Evolutionary conservation across 805 yeast species (phyloP).

Genomic region (Komagataella kurtzmanii): DNA sequence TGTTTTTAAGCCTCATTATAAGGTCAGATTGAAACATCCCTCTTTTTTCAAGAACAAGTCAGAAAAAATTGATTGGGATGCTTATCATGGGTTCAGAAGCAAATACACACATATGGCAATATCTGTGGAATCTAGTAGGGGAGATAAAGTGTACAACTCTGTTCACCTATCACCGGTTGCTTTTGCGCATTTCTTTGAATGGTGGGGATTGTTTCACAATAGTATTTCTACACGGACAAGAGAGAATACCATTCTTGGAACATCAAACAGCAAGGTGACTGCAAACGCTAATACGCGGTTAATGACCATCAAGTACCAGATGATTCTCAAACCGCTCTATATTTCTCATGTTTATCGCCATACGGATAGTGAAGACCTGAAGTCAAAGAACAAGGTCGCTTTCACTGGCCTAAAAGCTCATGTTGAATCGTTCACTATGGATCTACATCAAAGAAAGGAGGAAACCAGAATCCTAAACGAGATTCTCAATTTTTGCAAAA

Average conservation of each 20-base stretch:
- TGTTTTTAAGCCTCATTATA: constrained; percentile 45
- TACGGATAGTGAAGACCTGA: constrained; percentile 15
- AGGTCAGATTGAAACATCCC: constrained; percentile 45
- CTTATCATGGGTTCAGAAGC: constrained; percentile 70
- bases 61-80: constrained; percentile 42
- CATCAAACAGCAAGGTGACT: constrained; percentile 41
- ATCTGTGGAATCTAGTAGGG: constrained; percentile 17
- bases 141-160: constrained; percentile 38
- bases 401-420: constrained; percentile 63
- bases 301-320: constrained; percentile 66
- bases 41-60: constrained; percentile 15
- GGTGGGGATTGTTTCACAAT: constrained; percentile 86
- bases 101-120: constrained; percentile 68
- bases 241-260: neutral
- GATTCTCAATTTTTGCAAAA: constrained; percentile 31
- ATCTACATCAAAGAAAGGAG: constrained; percentile 52
- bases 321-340: constrained; percentile 62
- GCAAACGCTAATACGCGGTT: constrained; percentile 47
- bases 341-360: constrained; percentile 61
- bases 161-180: constrained; percentile 66
- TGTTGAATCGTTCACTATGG: constrained; percentile 43
- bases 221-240: constrained; percentile 69
- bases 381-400: constrained; percentile 31
- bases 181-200: constrained; percentile 52
- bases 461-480: constrained; percentile 28